Evolutionary conservation across 2,329 filamentous ascomycete genomes (phyloP), one percentile per base, ranked within the genome.

Genomic region (Botrytis cinerea): DNA sequence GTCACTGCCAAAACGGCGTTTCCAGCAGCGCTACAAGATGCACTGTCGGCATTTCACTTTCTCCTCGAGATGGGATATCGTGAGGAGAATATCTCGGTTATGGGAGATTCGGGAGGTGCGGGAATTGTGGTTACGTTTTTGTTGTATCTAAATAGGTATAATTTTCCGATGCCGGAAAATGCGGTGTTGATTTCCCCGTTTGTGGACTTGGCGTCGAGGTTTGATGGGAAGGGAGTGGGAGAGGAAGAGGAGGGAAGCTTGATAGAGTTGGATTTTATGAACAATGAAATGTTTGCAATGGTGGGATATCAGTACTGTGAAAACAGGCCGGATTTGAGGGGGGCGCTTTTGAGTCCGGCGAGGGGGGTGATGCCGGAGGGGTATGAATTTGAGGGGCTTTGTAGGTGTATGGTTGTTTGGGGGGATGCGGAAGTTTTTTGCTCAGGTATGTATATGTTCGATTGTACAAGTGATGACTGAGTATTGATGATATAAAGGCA

Each of bases 101-200:
- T 67, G 45, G 63, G 63, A 16, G 63, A 51, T 28, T 67, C 63
- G 45, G 63, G 63, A 5, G 63, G 63, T 2, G 63, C 46, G 22
- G 63, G 63, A 2, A 67, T 67, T n/a, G 63, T 35, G 8, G 18
- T 67, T 40, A 67, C 63, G 9, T 8, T 67, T 20, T 67, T 67
- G 10, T 12, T 67, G 3, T 51, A 67, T 51, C 46, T 67, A 1
- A 35, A 38, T 20, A 40, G 35, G 18, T 35, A 67, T 18, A 4
- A 18, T 4, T 40, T 51, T n/a, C 46, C 63, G 1, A 51, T 67
- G 63, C 45, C 45, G 22, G 63, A 67, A n/a, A 67, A 40, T 18
- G 63, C 45, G 7, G 32, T 67, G 8, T 20, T 67, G 63, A 38
- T 67, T n/a, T 67, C 63, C 7, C 63, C 63, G n/a, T 63, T 71